These are phyloP conservation scores for Fraxinus paxiana DNA, from an alignment of 305 asterid genomes.

Conservation along the genomic window DNA sequence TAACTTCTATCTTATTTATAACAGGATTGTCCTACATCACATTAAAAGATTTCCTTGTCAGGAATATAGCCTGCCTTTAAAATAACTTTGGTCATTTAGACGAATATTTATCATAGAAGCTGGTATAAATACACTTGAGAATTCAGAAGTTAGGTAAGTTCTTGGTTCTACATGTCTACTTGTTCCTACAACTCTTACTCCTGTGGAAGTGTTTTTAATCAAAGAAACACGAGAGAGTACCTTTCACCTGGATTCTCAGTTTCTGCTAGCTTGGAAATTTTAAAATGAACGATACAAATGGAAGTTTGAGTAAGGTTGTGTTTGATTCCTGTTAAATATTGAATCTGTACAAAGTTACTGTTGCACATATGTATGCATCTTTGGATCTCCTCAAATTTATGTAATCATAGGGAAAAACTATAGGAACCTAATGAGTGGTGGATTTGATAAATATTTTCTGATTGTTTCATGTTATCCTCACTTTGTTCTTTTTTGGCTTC, in stretches of 20 bases:
- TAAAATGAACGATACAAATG: not conserved
- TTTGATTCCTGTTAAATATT: not conserved
- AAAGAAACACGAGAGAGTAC: not conserved
- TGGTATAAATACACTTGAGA: not conserved
- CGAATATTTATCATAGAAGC: not conserved
- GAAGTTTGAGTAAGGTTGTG: not conserved
- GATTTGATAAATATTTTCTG: not conserved
- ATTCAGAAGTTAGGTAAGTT: not conserved
- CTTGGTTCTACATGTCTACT: not conserved
- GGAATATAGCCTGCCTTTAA: not conserved
- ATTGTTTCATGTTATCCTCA: not conserved
- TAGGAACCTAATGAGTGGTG: not conserved
- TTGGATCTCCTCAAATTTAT: not conserved
- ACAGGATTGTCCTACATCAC: not conserved
- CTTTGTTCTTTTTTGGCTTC: not conserved
- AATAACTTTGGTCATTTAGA: not conserved
- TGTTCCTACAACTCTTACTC: not conserved
- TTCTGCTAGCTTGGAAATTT: not conserved
- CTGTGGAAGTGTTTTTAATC: not conserved
- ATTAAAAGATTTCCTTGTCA: not conserved
- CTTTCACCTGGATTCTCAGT: not conserved
- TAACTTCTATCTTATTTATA: not conserved
- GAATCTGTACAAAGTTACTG: not conserved
- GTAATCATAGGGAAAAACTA: not conserved
- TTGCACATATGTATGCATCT: not conserved